Base-by-base conservation (phyloP, 139 green algal species). In the Chlamydomonas urium region DNA sequence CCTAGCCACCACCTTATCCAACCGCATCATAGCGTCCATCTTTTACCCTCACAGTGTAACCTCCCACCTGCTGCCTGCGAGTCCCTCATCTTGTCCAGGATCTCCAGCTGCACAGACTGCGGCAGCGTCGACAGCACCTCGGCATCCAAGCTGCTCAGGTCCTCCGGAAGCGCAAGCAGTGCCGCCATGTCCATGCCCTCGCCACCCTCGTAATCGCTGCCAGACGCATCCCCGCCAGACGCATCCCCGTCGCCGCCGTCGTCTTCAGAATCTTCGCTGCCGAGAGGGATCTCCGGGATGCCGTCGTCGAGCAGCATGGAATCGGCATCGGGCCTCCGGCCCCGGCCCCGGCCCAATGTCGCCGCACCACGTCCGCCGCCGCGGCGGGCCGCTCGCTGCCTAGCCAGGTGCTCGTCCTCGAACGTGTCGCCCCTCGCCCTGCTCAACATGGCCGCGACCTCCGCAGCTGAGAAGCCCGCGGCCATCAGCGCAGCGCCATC, bases 31-130 rank as follows among this genome's bases (percentile, higher is more conserved):
- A n/a, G n/a, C n/a, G n/a, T n/a, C n/a, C n/a, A n/a, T n/a, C n/a
- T n/a, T n/a, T n/a, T n/a, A n/a, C n/a, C n/a, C n/a, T n/a, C n/a
- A n/a, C n/a, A n/a, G n/a, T 69, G 60, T 14, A 69, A 53, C 0
- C 26, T 32, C 81, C 3, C 60, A 82, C 82, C 82, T 59, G 73
- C 79, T 45, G 83, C 74, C 61, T 81, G 69, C 42, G 78, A 70
- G 45, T 97, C 92, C 26, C 92, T 76, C 70, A 92, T 75, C 59
- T 83, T 81, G 38, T 88, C 56, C 76, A 97, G 75, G 8, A 97
- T 69, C 34, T 96, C 91, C 71, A 97, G 85, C 85, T 96, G 89
- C 71, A 97, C 47, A 2, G 86, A 94, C 67, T 89, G 90, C 0
- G 93, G 91, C 75, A 97, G 83, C 8, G 84, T 89, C 29, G 83